phyloP scores from a whole-genome alignment of 306 rosid genomes.

The Albizia julibrissin region DNA sequence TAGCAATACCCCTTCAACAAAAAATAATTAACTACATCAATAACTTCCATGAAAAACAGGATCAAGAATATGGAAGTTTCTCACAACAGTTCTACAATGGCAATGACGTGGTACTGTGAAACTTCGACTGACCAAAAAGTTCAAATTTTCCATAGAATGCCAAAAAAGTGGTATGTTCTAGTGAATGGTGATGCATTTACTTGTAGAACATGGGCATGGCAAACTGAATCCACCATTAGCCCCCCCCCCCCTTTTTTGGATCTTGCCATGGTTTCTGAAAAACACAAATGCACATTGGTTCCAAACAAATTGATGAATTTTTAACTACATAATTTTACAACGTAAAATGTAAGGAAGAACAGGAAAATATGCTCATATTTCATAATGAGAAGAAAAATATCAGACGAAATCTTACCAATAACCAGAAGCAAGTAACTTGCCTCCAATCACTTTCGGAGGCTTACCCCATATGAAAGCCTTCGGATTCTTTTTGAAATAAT shows the following conservation, averaged over 20 bases:
- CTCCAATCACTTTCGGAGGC: slow-evolving; percentile 84
- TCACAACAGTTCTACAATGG: background rate
- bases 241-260: too few species aligned
- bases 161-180: background rate
- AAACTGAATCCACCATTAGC: background rate
- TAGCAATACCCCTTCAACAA: slow-evolving; percentile 79
- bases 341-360: background rate
- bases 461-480: slow-evolving; percentile 89
- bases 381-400: background rate
- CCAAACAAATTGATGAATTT: background rate
- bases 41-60: slow-evolving; percentile 22
- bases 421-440: slow-evolving; percentile 96
- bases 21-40: slow-evolving; percentile 15
- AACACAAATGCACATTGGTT: slow-evolving; percentile 9
- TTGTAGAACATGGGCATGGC: background rate
- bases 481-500: slow-evolving; percentile 81
- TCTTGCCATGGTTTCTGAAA: background rate
- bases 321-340: background rate
- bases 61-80: slow-evolving; percentile 29
- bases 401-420: slow-evolving; percentile 72
- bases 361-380: background rate
- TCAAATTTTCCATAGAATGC: background rate
- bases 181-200: background rate
- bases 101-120: background rate
- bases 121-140: background rate